These are phyloP conservation scores for Allium cepa DNA, from an alignment of 106 monocot species.

Conservation along the genomic window DNA sequence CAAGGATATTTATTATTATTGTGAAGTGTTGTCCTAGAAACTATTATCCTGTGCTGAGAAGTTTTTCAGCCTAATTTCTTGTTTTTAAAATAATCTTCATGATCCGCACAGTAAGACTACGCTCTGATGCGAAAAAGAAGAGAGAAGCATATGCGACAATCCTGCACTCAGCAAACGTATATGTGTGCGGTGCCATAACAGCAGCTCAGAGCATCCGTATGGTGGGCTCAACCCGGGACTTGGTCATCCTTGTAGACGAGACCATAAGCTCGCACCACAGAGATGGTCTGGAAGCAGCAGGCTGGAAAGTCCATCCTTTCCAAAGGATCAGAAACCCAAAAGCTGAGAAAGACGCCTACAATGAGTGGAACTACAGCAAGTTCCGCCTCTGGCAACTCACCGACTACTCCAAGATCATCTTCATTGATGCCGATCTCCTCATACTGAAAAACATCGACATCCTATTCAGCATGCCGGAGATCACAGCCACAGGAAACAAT, in stretches of 20 bases:
- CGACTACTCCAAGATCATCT: constrained; percentile 68
- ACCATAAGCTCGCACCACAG: constrained; percentile 46
- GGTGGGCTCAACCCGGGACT: constrained; percentile 55
- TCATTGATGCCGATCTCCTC: constrained; percentile 73
- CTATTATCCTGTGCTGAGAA: no score
- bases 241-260: constrained; percentile 64
- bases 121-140: constrained; percentile 17
- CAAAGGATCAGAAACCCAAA: constrained; percentile 69
- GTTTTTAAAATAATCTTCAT: background rate
- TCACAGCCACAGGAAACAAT: constrained; percentile 66
- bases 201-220: constrained; percentile 73
- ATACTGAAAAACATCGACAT: constrained; percentile 62
- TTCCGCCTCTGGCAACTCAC: constrained; percentile 84
- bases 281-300: constrained; percentile 49
- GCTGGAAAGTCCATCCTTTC: constrained; percentile 61
- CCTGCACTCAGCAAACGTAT: constrained; percentile 54
- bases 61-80: no score
- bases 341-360: constrained; percentile 55
- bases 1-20: no score
- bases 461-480: constrained; percentile 63
- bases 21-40: no score
- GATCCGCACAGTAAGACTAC: constrained; percentile 19
- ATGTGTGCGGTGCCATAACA: constrained; percentile 69
- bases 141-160: constrained; percentile 73
- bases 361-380: constrained; percentile 91